Conservation (phyloP, 1,139 yeast genomes). For the Martiniozyma asiatica region DNA sequence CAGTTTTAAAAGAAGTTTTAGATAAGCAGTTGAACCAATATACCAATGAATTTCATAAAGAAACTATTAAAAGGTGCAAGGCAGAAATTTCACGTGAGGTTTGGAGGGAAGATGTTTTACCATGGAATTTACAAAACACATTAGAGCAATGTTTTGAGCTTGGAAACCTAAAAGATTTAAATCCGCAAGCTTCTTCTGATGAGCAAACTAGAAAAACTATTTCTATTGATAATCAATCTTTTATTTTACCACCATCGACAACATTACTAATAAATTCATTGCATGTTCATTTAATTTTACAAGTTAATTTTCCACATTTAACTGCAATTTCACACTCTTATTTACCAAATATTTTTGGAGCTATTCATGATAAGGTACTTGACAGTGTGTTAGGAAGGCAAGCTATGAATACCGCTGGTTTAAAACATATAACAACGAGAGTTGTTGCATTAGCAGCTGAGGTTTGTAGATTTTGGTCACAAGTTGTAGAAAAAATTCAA, state of each 20-base stretch:
- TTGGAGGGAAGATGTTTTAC: constrained; percentile 64
- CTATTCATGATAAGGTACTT: constrained; percentile 43
- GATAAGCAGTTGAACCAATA: constrained; percentile 57
- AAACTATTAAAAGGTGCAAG: constrained; percentile 33
- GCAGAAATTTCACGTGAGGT: constrained; percentile 50
- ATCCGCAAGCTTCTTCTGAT: not conserved
- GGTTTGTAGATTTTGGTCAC: constrained; percentile 22
- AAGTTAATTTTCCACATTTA: constrained; percentile 32
- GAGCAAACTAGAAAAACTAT: constrained; percentile 24
- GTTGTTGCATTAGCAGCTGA: constrained; percentile 64
- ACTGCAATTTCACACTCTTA: constrained; percentile 25
- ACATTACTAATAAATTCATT: constrained; percentile 27
- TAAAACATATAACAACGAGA: constrained; percentile 65
- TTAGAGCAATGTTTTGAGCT: constrained; percentile 42
- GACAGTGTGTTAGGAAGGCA: constrained; percentile 67
- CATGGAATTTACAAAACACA: constrained; percentile 35
- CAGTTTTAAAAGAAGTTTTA: constrained; percentile 53
- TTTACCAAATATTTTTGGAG: constrained; percentile 32
- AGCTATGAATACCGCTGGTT: constrained; percentile 64
- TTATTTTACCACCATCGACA: constrained; percentile 34
- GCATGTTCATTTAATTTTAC: constrained; percentile 38
- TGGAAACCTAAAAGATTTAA: constrained; percentile 7
- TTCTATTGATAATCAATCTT: constrained; percentile 24
- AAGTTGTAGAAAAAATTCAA: constrained; percentile 2
- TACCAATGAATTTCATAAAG: constrained; percentile 44